These are phyloP conservation scores for Phytophthora tentaculata DNA, from an alignment of 352 stramenopile genomes.

Conservation along the genomic window DNA sequence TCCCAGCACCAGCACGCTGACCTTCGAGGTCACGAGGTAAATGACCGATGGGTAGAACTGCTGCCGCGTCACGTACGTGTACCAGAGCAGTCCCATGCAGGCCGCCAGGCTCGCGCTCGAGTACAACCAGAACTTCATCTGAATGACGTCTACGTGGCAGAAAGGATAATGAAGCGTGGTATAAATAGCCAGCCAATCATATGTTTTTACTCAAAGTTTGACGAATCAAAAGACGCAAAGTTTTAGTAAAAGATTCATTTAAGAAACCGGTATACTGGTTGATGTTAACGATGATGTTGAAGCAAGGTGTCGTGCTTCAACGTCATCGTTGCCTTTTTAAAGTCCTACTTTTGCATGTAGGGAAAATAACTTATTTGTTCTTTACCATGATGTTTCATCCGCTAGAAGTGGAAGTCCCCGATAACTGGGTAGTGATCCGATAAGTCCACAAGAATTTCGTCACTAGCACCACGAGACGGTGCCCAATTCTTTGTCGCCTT, in stretches of 20 bases:
- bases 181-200: conserved; percentile 20
- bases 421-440: conserved; percentile 79
- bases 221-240: conserved; percentile 3
- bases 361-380: not conserved
- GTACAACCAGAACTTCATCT: conserved; percentile 91
- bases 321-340: no score
- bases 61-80: conserved; percentile 95
- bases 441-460: conserved; percentile 56
- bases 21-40: conserved; percentile 97
- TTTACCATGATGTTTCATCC: not conserved
- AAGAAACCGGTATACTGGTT: not conserved
- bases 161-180: conserved; percentile 12
- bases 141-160: conserved; percentile 28
- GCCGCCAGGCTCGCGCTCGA: conserved; percentile 82
- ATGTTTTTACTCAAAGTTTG: conserved; percentile 15
- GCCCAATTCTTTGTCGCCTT: conserved; percentile 60
- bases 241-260: not conserved
- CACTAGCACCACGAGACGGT: conserved; percentile 13
- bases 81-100: conserved; percentile 87
- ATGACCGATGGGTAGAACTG: conserved; percentile 98
- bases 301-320: no score
- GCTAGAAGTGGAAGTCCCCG: conserved; percentile 58
- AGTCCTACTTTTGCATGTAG: no score
- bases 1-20: conserved; percentile 94
- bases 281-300: no score